Evolutionary conservation across 768 basidiomycete species (phyloP), one percentile per base, ranked within the genome.

Genomic region (Suillus plorans): DNA sequence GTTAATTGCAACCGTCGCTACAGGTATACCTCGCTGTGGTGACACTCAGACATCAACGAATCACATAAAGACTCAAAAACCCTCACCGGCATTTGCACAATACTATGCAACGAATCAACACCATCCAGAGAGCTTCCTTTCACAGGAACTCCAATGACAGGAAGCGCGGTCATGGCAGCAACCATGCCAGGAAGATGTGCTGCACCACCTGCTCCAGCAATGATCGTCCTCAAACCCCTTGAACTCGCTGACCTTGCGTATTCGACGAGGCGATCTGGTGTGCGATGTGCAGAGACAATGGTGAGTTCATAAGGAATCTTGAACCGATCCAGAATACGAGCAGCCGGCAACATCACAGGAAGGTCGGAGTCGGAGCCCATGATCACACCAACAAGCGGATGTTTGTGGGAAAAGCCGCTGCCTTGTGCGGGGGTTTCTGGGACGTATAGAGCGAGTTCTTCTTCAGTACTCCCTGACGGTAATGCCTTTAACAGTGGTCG

Each of bases 351-450:
- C 90, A 99, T 95, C 22, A 89, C 87, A 0, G 94, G 92, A n/a
- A 99, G 80, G 75, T 99, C 97, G 16, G 97, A 98, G 77, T 99
- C 97, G 12, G 95, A 97, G 20, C 97, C 97, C 97, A 99, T 99
- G 74, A 99, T 95, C 65, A 99, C 85, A 1, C 92, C 91, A 0
- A 98, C 92, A 13, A 98, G 82, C 7, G 97, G 95, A 60, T 86
- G 80, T 0, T 78, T 73, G 71, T 89, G 84, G 8, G 93, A 85
- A 72, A 84, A 81, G 2, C 86, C 85, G 20, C 81, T 79, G 2
- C 81, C 79, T 1, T 82, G 78, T 3, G 70, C 62, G 1, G 82
- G 80, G 0, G 80, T 70, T 0, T 73, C 69, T 0, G 91, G 85
- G 0, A 86, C 82, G 73, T 86, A 85, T 5, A 80, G 68, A 44